Base-by-base conservation (phyloP, 164 flowering plant species). In the Brasenia schreberi region DNA sequence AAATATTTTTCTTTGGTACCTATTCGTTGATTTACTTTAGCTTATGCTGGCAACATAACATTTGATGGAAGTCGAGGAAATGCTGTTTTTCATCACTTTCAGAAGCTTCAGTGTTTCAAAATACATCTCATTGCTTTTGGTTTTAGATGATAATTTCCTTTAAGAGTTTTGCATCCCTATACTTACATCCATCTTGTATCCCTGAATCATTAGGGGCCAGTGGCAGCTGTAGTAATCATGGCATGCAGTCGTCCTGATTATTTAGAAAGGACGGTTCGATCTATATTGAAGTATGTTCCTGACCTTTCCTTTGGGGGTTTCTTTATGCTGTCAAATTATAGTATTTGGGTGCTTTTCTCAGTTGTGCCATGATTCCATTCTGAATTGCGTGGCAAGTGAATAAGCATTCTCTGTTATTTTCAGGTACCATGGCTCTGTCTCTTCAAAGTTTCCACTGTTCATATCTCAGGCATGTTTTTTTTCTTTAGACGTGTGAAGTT, bases 231-330 rank as follows among this genome's bases (percentile, higher is more conserved):
- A 62, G 96, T 95, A 65, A 76, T 92, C 53, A 95, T 95, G 99
- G 99, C 99, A 53, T 95, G 99, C 76, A 95, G 83, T 74, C 99
- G 99, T 68, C 89, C 97, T 65, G 97, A 95, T 79, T 95, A 95
- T 78, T 75, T 93, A 59, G 92, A 87, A 68, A 83, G 87, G 82
- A 93, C 98, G 63, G 71, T 93, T 43, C 73, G 86, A 42, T 90
- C 98, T 52, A 80, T 93, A 64, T 72, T 89, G 64, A 90, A 82
- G 98, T 93, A 85, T 66, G 83, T 63, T 53, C 18, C 72, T 42
- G 44, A n/a, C n/a, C n/a, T n/a, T n/a, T n/a, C n/a, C n/a, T n/a
- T n/a, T n/a, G n/a, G n/a, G n/a, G n/a, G n/a, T n/a, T n/a, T n/a
- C n/a, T n/a, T n/a, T n/a, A n/a, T n/a, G n/a, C n/a, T n/a, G n/a